Evolutionary conservation across 1,139 yeast species (phyloP).

Genomic region (Blastobotrys aristatus): DNA sequence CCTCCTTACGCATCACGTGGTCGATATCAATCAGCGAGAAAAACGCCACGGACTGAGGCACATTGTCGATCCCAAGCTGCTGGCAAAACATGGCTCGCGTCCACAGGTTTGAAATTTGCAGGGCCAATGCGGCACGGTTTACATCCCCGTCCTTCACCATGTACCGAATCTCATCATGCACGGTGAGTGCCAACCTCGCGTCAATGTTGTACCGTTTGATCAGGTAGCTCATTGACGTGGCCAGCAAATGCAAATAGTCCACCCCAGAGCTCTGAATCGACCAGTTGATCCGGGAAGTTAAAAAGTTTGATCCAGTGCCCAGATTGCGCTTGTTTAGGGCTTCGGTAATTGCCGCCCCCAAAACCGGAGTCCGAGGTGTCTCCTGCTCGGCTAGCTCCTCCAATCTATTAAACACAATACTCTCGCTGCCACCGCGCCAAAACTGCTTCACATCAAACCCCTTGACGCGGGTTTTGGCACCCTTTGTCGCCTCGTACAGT

Average conservation of each 20-base stretch:
- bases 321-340: slow-evolving; percentile 69
- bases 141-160: slow-evolving; percentile 67
- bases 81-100: slow-evolving; percentile 94
- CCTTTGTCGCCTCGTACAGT: slow-evolving; percentile 81
- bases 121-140: slow-evolving; percentile 69
- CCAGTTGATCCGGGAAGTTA: slow-evolving; percentile 95
- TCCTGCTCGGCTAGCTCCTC: slow-evolving; percentile 83
- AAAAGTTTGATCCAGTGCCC: slow-evolving; percentile 47
- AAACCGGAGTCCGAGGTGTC: slow-evolving; percentile 83
- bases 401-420: slow-evolving; percentile 80
- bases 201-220: slow-evolving; percentile 58
- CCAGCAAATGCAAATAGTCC: slow-evolving; percentile 80
- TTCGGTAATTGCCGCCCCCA: slow-evolving; percentile 90
- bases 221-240: slow-evolving; percentile 85
- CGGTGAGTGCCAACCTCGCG: slow-evolving; percentile 80
- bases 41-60: slow-evolving; percentile 94
- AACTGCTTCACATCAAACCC: slow-evolving; percentile 38
- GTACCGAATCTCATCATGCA: slow-evolving; percentile 92
- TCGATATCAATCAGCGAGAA: slow-evolving; percentile 94
- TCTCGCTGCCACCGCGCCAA: slow-evolving; percentile 94
- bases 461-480: slow-evolving; percentile 42
- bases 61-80: slow-evolving; percentile 79
- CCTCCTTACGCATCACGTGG: slow-evolving; percentile 82
- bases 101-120: slow-evolving; percentile 91
- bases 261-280: slow-evolving; percentile 98